Evolutionary conservation across 176 grass and related monocot species (phyloP).

Genomic region (Bothriochloa decipiens): DNA sequence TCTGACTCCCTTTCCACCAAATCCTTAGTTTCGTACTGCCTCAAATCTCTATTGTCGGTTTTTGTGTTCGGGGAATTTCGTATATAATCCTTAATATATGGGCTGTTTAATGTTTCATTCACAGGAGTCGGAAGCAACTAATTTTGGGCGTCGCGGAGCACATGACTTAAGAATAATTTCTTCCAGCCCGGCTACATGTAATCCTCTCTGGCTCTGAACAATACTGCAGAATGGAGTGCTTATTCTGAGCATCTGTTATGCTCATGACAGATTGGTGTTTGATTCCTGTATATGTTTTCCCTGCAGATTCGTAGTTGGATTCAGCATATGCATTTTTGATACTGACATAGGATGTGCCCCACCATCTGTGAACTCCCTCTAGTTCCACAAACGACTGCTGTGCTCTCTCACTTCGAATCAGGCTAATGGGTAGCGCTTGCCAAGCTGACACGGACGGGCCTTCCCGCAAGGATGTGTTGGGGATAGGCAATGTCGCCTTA

Average conservation of each 20-base stretch:
- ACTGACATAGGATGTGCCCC: constrained; percentile 40
- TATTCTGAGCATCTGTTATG: constrained; percentile 32
- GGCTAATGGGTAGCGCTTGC: constrained; percentile 60
- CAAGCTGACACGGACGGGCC: constrained; percentile 43
- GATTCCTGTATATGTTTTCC: constrained; percentile 15
- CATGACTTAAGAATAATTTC: neutral
- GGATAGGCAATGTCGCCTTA: constrained; percentile 21
- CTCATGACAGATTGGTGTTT: neutral
- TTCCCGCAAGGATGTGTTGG: constrained; percentile 36
- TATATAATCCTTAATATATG: neutral
- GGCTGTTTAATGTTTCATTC: neutral
- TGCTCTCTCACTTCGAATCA: constrained; percentile 46
- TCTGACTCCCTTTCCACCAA: constrained; percentile 8
- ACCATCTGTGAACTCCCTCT: constrained; percentile 17
- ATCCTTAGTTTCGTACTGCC: neutral
- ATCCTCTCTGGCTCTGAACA: neutral
- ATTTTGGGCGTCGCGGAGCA: neutral
- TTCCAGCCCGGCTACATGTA: constrained; percentile 16
- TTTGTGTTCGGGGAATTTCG: neutral
- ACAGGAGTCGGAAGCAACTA: constrained; percentile 16
- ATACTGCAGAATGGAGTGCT: constrained; percentile 16
- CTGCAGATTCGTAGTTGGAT: constrained; percentile 45
- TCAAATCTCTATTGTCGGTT: neutral
- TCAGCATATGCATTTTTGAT: constrained; percentile 44
- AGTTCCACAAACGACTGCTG: constrained; percentile 13